A percentile compares a stretch with the other conserved stretches of the same genome.
Evolutionary conservation across 2,329 filamentous ascomycete genomes (phyloP).

Genomic region (Rutstroemia sp.): DNA sequence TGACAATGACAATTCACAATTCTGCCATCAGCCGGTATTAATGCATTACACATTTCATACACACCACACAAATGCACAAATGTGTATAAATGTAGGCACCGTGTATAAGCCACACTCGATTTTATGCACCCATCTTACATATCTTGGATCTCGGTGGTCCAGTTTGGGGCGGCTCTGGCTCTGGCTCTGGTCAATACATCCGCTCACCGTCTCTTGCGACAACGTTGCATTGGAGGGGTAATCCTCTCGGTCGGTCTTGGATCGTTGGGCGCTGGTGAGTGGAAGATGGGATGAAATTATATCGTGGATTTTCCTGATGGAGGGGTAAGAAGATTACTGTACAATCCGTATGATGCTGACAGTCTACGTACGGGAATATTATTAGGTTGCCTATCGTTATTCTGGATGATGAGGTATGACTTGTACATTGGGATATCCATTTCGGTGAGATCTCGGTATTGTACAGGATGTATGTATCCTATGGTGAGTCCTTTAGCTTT

Average conservation of each 20-base stretch:
- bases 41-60: background rate
- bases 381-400: background rate
- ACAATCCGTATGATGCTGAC: background rate
- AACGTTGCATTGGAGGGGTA: background rate
- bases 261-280: background rate
- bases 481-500: too few relatives aligned
- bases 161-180: background rate
- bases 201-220: background rate
- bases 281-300: background rate
- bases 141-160: background rate
- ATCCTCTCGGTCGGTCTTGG: background rate
- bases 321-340: background rate
- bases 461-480: too few relatives aligned
- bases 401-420: background rate
- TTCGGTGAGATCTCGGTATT: too few relatives aligned
- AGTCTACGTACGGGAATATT: background rate
- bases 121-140: background rate
- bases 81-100: background rate
- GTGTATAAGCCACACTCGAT: background rate
- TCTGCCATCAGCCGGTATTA: background rate
- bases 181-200: background rate
- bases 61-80: background rate
- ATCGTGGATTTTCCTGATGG: background rate
- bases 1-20: background rate
- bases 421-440: background rate